Conservation (phyloP, 768 basidiomycete species). For the Gloeophyllum trabeum region DNA sequence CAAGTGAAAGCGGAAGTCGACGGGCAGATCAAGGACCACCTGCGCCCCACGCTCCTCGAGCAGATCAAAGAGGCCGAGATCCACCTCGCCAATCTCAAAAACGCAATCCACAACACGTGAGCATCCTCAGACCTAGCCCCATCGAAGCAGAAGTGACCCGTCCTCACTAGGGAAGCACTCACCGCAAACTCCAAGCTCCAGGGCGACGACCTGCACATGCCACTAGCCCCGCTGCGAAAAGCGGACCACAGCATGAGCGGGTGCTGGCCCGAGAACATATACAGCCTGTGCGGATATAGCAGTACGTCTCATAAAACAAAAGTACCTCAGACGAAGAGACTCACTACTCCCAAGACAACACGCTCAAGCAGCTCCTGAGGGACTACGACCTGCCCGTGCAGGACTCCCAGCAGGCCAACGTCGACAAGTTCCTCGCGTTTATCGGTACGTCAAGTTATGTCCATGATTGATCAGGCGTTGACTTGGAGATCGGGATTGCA, state of each 20-base stretch:
- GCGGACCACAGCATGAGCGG: slow-evolving; percentile 34
- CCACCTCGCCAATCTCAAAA: slow-evolving; percentile 30
- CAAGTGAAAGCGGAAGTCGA: slow-evolving; percentile 38
- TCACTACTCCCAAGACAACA: slow-evolving; percentile 21
- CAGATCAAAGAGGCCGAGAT: slow-evolving; percentile 31
- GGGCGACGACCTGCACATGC: slow-evolving; percentile 28
- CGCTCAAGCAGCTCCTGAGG: slow-evolving; percentile 27
- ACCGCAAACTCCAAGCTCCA: slow-evolving; percentile 33
- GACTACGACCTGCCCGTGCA: slow-evolving; percentile 39
- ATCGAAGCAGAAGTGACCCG: slow-evolving; percentile 1
- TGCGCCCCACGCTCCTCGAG: slow-evolving; percentile 34
- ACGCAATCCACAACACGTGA: slow-evolving; percentile 43
- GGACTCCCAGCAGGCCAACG: slow-evolving; percentile 29
- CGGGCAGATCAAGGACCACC: slow-evolving; percentile 32
- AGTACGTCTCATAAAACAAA: slow-evolving; percentile 24
- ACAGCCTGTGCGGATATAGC: slow-evolving; percentile 40
- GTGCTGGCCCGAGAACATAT: slow-evolving; percentile 37
- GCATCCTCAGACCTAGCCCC: slow-evolving; percentile 11
- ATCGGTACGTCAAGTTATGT: slow-evolving; percentile 44
- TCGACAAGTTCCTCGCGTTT: slow-evolving; percentile 45
- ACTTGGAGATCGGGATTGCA: too few species aligned
- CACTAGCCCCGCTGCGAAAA: slow-evolving; percentile 33
- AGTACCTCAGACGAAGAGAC: slow-evolving; percentile 3
- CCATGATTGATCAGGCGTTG: too few species aligned
- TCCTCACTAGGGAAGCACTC: slow-evolving; percentile 30